A percentile compares a stretch with the other conserved stretches of the same genome.
phyloP scores from a whole-genome alignment of 345 rosid species.

The Bruguiera sexangula region DNA sequence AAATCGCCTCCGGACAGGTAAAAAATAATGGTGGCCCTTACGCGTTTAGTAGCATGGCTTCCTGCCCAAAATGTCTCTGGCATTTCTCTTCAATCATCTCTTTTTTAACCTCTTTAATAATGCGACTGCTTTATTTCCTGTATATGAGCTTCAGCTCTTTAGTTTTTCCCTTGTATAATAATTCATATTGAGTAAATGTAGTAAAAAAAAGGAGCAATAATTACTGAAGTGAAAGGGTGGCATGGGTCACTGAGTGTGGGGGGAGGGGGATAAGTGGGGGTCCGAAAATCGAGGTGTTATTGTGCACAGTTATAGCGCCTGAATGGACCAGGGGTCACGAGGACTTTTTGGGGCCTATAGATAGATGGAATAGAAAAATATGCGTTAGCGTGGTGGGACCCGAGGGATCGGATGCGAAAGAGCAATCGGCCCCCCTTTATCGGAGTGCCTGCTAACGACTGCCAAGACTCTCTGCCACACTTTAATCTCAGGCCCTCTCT shows the following conservation, averaged over 20 bases:
- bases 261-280: background rate
- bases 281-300: background rate
- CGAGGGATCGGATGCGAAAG: background rate
- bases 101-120: background rate
- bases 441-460: constrained; percentile 24
- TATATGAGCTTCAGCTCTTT: too few species aligned
- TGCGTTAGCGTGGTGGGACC: constrained; percentile 15
- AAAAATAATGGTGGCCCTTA: background rate
- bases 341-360: background rate
- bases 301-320: background rate
- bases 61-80: too few species aligned
- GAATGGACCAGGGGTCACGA: background rate
- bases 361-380: background rate
- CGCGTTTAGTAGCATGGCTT: too few species aligned
- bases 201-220: too few species aligned
- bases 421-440: constrained; percentile 18
- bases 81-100: background rate
- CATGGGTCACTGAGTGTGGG: background rate
- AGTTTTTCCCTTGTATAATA: too few species aligned
- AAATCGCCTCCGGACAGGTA: constrained; percentile 80
- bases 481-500: background rate
- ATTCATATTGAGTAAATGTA: too few species aligned
- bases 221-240: too few species aligned
- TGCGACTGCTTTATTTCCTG: background rate
- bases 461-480: constrained; percentile 1